Base-by-base conservation (phyloP, 805 yeast genomes). In the Naumovozyma castellii region DNA sequence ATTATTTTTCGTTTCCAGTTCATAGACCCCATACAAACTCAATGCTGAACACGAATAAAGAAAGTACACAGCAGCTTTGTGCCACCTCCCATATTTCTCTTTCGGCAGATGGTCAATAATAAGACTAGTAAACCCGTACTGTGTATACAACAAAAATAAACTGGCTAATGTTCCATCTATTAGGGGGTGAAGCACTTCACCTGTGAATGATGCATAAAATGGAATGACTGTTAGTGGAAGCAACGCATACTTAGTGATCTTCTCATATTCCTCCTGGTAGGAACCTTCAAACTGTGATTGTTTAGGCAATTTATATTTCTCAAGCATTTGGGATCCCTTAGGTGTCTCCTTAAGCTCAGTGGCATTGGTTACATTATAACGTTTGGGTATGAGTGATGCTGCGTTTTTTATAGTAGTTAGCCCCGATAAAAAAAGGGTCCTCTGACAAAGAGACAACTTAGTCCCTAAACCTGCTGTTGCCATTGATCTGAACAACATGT, bases 91-190 rank as follows among this genome's bases (percentile, higher is more conserved):
- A 53, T 73, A 84, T 28, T 78, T 84, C 66, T 90, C 74, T 56
- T 66, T 66, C 38, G 90, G 92, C 40, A 84, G 78, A 64, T 82
- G 81, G 61, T 84, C 92, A 41, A 73, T 73, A 50, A 84, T 83
- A 68, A 92, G 81, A 33, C 84, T 69, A 54, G 76, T 78, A 68
- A 82, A 77, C 2, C 92, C 94, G 36, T 76, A 75, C 58, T 73
- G 75, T 41, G 78, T 70, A 59, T 84, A 92, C 54, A 72, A 69
- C 47, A 83, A 62, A 36, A 81, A 54, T 12, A 76, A 60, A 2
- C 77, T 65, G 13, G 78, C 65, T 53, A 82, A 60, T 2, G 75
- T 47, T 3, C 83, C 65, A 60, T 83, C 92, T 2, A 76, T 43
- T 5, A 71, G 38, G 1, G 79, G 77, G 33, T 68, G 58, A n/a